Percentiles rank a stretch among this genome's conserved stretches.
These are phyloP conservation scores for Candida pseudoglaebosa DNA, from an alignment of 805 yeast genomes.

Conservation along the genomic window DNA sequence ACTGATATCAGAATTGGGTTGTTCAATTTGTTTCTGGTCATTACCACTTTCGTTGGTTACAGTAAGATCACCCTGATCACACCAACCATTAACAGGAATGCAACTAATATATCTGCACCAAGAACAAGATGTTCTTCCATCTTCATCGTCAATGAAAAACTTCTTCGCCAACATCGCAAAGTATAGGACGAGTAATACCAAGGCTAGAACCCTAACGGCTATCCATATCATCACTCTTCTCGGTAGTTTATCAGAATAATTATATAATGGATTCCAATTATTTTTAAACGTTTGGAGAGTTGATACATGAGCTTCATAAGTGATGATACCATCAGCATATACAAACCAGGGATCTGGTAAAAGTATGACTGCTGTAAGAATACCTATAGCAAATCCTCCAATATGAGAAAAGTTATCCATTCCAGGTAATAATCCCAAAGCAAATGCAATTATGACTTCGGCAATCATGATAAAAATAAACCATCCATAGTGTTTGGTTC, in stretches of 20 bases:
- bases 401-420: slow-evolving; percentile 71
- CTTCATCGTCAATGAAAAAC: slow-evolving; percentile 33
- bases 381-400: slow-evolving; percentile 69
- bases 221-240: slow-evolving; percentile 49
- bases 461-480: slow-evolving; percentile 45
- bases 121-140: slow-evolving; percentile 49
- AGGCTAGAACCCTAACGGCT: slow-evolving; percentile 39
- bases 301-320: slow-evolving; percentile 26
- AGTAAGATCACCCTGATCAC: slow-evolving; percentile 45
- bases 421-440: slow-evolving; percentile 67
- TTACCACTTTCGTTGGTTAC: slow-evolving; percentile 11
- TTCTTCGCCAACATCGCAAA: slow-evolving; percentile 47
- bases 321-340: slow-evolving; percentile 35
- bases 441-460: slow-evolving; percentile 57
- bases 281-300: slow-evolving; percentile 29
- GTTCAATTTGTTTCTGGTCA: slow-evolving; percentile 1
- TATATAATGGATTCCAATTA: slow-evolving; percentile 39
- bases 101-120: slow-evolving; percentile 78
- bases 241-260: slow-evolving; percentile 30
- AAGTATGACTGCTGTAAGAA: slow-evolving; percentile 45
- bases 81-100: slow-evolving; percentile 69
- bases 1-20: too few species aligned
- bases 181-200: slow-evolving; percentile 46
- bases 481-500: slow-evolving; percentile 43
- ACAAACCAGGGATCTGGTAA: slow-evolving; percentile 55